These are phyloP conservation scores for Didymellaceae sp. DNA, from an alignment of 2,329 filamentous ascomycete genomes.

Conservation along the genomic window DNA sequence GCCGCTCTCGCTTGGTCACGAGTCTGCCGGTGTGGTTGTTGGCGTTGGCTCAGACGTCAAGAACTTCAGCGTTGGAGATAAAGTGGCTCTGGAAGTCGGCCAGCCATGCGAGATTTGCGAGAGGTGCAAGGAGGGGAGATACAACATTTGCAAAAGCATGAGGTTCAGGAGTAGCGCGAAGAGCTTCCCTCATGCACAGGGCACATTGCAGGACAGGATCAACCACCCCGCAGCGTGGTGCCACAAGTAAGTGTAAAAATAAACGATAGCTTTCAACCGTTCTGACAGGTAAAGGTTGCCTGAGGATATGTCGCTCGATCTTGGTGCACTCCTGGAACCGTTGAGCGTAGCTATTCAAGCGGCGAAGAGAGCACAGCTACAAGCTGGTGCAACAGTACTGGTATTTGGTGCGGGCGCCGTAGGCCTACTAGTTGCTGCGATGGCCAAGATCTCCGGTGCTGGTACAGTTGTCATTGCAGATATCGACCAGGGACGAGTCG, in stretches of 20 bases:
- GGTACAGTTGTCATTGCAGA: constrained; percentile 65
- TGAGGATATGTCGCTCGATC: constrained; percentile 58
- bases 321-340: constrained; percentile 67
- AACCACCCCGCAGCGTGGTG: constrained; percentile 68
- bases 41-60: constrained; percentile 70
- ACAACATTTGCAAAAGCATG: constrained; percentile 68
- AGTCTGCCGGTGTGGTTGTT: constrained; percentile 80
- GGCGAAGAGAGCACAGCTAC: constrained; percentile 59
- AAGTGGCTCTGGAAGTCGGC: constrained; percentile 91
- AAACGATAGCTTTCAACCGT: not conserved
- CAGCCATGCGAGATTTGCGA: constrained; percentile 74
- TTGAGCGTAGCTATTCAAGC: constrained; percentile 67
- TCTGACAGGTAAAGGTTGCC: constrained; percentile 52
- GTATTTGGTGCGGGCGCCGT: constrained; percentile 69
- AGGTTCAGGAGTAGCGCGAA: constrained; percentile 66
- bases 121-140: constrained; percentile 62
- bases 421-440: constrained; percentile 64
- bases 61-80: constrained; percentile 73
- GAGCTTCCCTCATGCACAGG: constrained; percentile 66
- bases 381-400: constrained; percentile 57
- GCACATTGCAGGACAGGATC: constrained; percentile 67
- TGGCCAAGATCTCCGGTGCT: constrained; percentile 62
- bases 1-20: constrained; percentile 80
- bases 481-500: constrained; percentile 63
- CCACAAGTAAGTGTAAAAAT: constrained; percentile 53